A percentile compares a stretch with the other conserved stretches of the same genome.
phyloP scores from a whole-genome alignment of 129 eudicot species.

The Artemisia annua region DNA sequence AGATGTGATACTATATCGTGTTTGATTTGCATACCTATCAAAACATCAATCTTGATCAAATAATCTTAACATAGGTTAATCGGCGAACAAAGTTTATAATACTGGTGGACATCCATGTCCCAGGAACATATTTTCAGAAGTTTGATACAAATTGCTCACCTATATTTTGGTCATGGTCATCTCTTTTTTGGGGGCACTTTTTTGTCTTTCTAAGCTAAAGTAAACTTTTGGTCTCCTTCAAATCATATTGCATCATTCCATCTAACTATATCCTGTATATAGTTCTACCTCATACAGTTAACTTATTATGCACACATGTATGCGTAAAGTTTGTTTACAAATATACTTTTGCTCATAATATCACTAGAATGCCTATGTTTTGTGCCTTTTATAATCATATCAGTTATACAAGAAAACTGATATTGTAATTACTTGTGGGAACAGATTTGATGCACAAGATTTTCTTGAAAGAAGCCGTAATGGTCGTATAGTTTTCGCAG shows the following conservation, averaged over 20 bases:
- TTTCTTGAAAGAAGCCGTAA: conserved; percentile 68
- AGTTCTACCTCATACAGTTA: neutral
- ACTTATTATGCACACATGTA: too few species aligned
- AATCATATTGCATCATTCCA: neutral
- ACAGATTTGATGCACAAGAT: conserved; percentile 78
- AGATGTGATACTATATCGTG: too few species aligned
- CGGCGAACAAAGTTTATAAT: too few species aligned
- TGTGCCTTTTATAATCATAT: neutral
- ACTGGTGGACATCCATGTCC: too few species aligned
- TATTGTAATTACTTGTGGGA: neutral
- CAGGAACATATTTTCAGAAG: too few species aligned
- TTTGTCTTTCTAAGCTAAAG: too few species aligned
- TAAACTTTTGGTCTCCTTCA: neutral
- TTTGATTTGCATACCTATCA: too few species aligned
- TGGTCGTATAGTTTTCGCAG: conserved; percentile 74
- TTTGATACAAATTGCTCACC: too few species aligned
- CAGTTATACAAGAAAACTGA: neutral
- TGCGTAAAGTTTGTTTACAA: neutral
- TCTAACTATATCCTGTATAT: neutral
- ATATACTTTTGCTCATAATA: neutral
- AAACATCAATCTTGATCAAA: too few species aligned
- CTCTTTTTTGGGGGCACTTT: too few species aligned
- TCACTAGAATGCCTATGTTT: neutral
- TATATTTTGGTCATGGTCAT: too few species aligned
- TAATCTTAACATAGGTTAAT: too few species aligned